phyloP scores from a whole-genome alignment of 257 asterid species.

The Ilex asprella region DNA sequence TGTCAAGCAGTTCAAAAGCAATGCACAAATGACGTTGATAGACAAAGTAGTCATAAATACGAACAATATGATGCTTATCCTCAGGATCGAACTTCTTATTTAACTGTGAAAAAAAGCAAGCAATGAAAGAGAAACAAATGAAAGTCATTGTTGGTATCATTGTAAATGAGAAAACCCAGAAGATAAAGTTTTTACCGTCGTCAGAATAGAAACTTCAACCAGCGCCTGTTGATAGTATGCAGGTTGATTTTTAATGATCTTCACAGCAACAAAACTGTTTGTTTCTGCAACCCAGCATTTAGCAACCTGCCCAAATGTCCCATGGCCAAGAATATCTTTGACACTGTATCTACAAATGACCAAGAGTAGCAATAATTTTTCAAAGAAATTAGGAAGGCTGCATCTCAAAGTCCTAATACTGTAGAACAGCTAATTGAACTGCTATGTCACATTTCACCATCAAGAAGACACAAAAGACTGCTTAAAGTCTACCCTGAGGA shows the following conservation, averaged over 20 bases:
- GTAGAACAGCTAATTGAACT: neutral
- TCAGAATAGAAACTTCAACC: constrained; percentile 94
- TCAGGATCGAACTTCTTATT: constrained; percentile 97
- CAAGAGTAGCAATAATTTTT: constrained; percentile 5
- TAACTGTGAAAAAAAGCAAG: constrained; percentile 42
- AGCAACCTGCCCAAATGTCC: constrained; percentile 99
- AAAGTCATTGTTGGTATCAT: neutral
- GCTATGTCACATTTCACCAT: too few species aligned
- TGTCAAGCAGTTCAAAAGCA: constrained; percentile 87
- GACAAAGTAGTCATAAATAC: constrained; percentile 90
- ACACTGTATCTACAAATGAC: constrained; percentile 66
- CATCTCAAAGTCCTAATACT: neutral
- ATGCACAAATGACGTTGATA: constrained; percentile 86
- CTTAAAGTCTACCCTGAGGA: too few species aligned
- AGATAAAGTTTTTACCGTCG: constrained; percentile 50
- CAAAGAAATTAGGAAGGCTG: neutral
- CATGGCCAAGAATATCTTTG: constrained; percentile 95
- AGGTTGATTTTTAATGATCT: constrained; percentile 91
- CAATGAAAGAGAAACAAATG: constrained; percentile 7
- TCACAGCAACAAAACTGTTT: constrained; percentile 77
- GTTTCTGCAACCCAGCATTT: constrained; percentile 93
- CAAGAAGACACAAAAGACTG: too few species aligned
- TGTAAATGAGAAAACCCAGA: constrained; percentile 12
- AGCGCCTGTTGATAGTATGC: constrained; percentile 98
- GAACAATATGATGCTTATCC: constrained; percentile 98